These are phyloP conservation scores for Guadua angustifolia DNA, from an alignment of 176 grass and related monocot species.

Conservation along the genomic window DNA sequence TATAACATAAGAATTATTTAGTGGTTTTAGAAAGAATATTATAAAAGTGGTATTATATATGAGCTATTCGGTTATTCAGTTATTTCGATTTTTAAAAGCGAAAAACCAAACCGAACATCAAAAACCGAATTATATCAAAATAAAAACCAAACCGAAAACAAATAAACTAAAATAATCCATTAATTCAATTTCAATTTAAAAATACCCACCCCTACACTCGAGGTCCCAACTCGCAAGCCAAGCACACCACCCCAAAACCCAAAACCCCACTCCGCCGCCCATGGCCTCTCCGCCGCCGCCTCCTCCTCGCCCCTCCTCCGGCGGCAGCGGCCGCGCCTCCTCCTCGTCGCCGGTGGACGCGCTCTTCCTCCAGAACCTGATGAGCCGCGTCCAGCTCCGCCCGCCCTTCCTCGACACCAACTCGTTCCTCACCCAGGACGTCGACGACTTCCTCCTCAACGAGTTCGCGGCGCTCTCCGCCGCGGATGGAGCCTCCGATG, in stretches of 20 bases:
- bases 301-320: conserved; percentile 14
- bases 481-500: conserved; percentile 41
- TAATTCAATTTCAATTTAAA: no score
- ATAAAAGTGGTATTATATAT: no score
- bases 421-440: conserved; percentile 86
- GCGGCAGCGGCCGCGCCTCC: not conserved
- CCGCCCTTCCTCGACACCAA: conserved; percentile 94
- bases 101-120: no score
- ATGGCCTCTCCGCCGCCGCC: conserved; percentile 61
- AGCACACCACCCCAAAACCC: conserved; percentile 21
- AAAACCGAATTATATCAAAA: no score
- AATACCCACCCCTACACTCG: no score
- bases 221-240: not conserved
- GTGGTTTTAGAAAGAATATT: no score
- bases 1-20: no score
- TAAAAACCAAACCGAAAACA: no score
- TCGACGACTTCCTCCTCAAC: conserved; percentile 87
- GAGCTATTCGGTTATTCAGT: no score
- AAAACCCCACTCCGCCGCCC: conserved; percentile 49
- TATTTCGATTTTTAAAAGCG: no score
- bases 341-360: conserved; percentile 62
- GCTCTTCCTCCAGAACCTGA: conserved; percentile 82
- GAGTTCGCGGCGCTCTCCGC: conserved; percentile 66
- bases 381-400: conserved; percentile 89
- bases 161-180: no score